Percentiles rank a stretch among this genome's conserved stretches.
Evolutionary conservation across 257 asterid genomes (phyloP).

Genomic region (Solanum bulbocastanum): DNA sequence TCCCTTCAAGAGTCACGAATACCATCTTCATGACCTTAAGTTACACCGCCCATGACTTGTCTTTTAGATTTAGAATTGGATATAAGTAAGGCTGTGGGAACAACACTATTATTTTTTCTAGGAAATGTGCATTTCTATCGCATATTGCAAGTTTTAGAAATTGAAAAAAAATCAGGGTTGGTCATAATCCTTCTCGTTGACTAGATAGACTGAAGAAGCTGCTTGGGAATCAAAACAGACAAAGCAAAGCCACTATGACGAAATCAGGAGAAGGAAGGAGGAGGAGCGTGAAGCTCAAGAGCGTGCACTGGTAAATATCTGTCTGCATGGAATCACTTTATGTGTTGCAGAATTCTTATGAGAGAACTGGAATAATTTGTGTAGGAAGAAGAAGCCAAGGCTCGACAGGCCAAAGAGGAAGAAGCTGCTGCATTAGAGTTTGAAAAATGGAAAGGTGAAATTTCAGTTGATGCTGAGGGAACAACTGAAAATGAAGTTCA

Average conservation of each 20-base stretch:
- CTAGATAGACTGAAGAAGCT: constrained; percentile 73
- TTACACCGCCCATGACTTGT: not conserved
- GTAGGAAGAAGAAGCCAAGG: constrained; percentile 93
- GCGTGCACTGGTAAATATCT: constrained; percentile 59
- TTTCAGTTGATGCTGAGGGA: constrained; percentile 97
- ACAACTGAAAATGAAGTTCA: constrained; percentile 76
- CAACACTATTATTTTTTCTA: not conserved
- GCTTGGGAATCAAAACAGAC: constrained; percentile 62
- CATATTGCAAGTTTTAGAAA: not conserved
- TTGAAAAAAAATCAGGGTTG: not conserved
- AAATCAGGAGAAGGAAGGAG: constrained; percentile 88
- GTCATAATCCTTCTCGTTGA: constrained; percentile 11
- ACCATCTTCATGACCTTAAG: not conserved
- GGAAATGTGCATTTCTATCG: not conserved
- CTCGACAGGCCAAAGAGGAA: constrained; percentile 85
- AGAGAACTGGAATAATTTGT: constrained; percentile 6
- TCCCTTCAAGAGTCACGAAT: not conserved
- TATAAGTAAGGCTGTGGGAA: not conserved
- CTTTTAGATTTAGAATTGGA: not conserved
- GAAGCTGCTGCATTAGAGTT: constrained; percentile 88
- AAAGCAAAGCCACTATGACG: constrained; percentile 87
- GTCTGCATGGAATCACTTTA: not conserved
- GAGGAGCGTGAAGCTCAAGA: constrained; percentile 97
- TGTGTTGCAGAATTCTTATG: not conserved
- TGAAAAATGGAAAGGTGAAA: constrained; percentile 91